These are phyloP conservation scores for Rhodomyrtus psidioides DNA, from an alignment of 441 rosid species.

Conservation along the genomic window DNA sequence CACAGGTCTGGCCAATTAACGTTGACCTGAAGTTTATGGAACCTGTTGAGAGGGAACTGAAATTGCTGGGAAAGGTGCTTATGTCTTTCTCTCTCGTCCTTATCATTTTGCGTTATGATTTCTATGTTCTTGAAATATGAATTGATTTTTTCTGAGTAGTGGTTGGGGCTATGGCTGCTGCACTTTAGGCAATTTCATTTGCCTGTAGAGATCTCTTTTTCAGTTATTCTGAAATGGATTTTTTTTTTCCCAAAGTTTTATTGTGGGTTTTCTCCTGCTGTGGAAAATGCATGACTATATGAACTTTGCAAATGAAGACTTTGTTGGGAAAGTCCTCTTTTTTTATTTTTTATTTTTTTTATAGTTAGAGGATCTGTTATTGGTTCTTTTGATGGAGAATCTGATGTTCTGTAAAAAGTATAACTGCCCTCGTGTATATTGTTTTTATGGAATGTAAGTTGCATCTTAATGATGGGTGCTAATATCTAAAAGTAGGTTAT, in stretches of 20 bases:
- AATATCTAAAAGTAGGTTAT: not conserved
- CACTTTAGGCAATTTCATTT: not conserved
- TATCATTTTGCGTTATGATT: not conserved
- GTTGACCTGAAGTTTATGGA: slow-evolving; percentile 71
- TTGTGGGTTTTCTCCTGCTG: not conserved
- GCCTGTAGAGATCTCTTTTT: not conserved
- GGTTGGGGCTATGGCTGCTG: not conserved
- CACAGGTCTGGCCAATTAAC: slow-evolving; percentile 85
- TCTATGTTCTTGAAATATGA: not conserved
- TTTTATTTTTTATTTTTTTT: not conserved
- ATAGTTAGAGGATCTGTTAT: not conserved
- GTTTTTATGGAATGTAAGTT: not conserved
- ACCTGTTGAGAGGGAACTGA: slow-evolving; percentile 71
- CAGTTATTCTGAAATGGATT: not conserved
- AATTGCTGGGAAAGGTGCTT: slow-evolving; percentile 75
- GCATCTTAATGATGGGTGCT: not conserved
- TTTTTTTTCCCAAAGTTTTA: not conserved
- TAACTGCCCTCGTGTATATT: not conserved
- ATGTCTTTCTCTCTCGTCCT: not conserved
- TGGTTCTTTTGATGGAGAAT: not conserved
- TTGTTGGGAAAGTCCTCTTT: not conserved
- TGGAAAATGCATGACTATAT: not conserved
- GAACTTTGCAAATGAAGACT: not conserved
- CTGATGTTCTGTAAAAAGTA: not conserved
- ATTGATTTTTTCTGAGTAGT: not conserved